Percentiles rank a stretch among this genome's conserved stretches.
These are phyloP conservation scores for Alternaria atra DNA, from an alignment of 2,329 filamentous ascomycete species.

Conservation along the genomic window DNA sequence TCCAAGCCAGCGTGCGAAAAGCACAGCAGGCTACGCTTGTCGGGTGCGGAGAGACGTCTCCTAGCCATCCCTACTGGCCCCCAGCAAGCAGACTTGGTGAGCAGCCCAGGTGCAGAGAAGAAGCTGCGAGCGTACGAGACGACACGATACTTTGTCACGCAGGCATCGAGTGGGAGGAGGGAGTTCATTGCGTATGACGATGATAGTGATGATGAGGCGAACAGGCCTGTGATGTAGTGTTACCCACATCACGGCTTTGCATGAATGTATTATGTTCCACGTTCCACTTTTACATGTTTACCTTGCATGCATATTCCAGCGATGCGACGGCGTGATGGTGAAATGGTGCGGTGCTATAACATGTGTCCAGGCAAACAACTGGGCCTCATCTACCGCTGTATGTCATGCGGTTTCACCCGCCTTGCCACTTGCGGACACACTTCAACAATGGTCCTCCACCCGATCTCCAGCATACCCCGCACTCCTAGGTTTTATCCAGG, in stretches of 20 bases:
- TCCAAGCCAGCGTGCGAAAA: not conserved
- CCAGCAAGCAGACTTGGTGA: constrained; percentile 5
- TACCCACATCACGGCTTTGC: constrained; percentile 15
- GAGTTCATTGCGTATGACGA: constrained; percentile 41
- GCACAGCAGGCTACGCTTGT: constrained; percentile 24
- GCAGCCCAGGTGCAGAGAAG: constrained; percentile 40
- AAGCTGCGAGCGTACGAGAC: constrained; percentile 34
- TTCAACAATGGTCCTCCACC: not conserved
- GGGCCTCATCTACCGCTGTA: not conserved
- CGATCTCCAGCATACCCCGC: not conserved
- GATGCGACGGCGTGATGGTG: constrained; percentile 13
- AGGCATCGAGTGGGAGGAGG: constrained; percentile 25
- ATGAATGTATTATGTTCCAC: constrained; percentile 9
- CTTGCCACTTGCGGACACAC: not conserved
- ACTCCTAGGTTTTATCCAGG: constrained; percentile 16
- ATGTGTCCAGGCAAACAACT: not conserved
- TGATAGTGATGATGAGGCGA: constrained; percentile 45
- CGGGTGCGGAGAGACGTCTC: constrained; percentile 32
- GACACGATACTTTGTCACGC: constrained; percentile 26
- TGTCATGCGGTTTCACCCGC: constrained; percentile 18
- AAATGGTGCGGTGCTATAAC: not conserved
- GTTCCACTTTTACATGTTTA: constrained; percentile 2
- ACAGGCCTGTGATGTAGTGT: constrained; percentile 45
- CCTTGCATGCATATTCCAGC: constrained; percentile 29
- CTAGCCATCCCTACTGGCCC: constrained; percentile 23